Base-by-base conservation (phyloP, 1,139 yeast species). In the Wickerhamomyces sp. region DNA sequence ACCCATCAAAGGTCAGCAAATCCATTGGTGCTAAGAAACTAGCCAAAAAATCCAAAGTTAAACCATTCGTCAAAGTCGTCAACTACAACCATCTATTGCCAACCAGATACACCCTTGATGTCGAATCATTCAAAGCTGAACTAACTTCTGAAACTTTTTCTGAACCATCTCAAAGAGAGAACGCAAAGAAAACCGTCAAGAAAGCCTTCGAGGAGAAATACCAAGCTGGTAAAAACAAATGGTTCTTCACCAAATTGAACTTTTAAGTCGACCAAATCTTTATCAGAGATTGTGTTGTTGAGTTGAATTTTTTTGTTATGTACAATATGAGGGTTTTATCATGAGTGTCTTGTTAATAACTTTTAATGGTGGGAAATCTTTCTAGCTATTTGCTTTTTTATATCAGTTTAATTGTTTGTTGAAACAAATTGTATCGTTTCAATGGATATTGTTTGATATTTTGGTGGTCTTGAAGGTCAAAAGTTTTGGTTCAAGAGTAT, bases 81-180 rank as follows among this genome's bases (percentile, higher is more conserved):
- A 93, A 93, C 96, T 93, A 89, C 95, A 89, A 88, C 91, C 99
- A 93, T 74, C 78, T 93, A 71, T 83, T 93, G 94, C 98, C 98
- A 77, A 93, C 99, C 64, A 91, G 99, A 81, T 93, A 93, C 86
- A 80, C 95, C 47, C 81, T 93, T 64, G 97, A 91, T 68, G 93
- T 91, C 61, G 97, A 91, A 69, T 73, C 89, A 57, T 82, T 93
- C 80, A 91, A 91, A 81, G 64, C 84, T 60, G 84, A 79, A 62
- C 87, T 93, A 63, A 74, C 96, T 57, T 74, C 93, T 57, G 97
- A 89, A 70, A 78, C 97, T 62, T 85, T 93, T 70, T 80, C 78
- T 66, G 97, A 93, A 79, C 96, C 97, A 73, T 78, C 97, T 55
- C 96, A 89, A 76, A 86, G 95, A 72, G 95, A 83, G 73, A 96